Evolutionary conservation across 495 filamentous ascomycete species (phyloP), one percentile per base, ranked within the genome.

Genomic region (Lasiosphaeriaceae sp.): DNA sequence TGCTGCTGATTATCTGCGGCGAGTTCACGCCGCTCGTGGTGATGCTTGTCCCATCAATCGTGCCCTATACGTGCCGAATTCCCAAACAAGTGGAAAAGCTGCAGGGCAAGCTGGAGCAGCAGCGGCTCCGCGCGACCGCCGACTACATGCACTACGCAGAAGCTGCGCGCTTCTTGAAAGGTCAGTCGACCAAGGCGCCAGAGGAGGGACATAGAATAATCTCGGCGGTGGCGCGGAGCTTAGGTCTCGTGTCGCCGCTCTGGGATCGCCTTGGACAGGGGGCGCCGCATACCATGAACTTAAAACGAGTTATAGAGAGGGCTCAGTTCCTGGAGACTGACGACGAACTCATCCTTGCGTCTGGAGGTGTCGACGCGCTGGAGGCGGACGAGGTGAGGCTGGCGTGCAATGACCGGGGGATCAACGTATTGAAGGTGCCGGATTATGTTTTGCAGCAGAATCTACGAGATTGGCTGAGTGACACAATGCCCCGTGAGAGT

Each of bases 1-100:
- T 96, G 2, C 66, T 96, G 2, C 76, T 96, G 2, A 52, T 92
- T 1, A 45, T 95, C 37, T 90, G 86, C 66, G 94, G 90, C 2
- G 93, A 97, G 66, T 85, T 94, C 67, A 90, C 90, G 7, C 90
- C 92, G 0, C 59, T 97, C 2, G 67, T 94, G 7, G 79, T 87
- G 0, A 69, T 87, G 5, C 74, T 88, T n/a, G 71, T 92, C 17
- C 83, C 83, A 6, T 73, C 76, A 8, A 69, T 90, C 34, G 87
- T 94, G 14, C 93, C 93, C 0, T 80, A 77, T 54, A 88, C 90
- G 0, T 96, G 92, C 66, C 82, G 90, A 2, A 84, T 96, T 11
- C 94, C 94, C 0, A 66, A 64, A 39, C 93, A 97, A 71, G 64
- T 88, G 0, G 72, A 74, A 14, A 76, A 77, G n/a, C 78, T 88